Base-by-base conservation (phyloP, 106 monocot species). In the Dendrobium officinale region DNA sequence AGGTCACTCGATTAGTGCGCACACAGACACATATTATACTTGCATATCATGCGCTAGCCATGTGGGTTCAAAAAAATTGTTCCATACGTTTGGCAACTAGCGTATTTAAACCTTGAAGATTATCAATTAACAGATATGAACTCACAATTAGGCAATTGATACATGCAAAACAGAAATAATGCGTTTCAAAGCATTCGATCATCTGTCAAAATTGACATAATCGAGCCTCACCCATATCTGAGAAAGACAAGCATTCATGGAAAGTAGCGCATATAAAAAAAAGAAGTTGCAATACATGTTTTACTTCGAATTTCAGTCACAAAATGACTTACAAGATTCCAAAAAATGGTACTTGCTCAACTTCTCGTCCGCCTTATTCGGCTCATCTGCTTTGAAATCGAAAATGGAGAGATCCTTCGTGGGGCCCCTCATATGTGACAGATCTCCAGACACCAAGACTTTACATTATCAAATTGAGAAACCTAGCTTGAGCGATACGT, bases 401-500 rank as follows among this genome's bases (percentile, higher is more conserved):
- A 76, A 76, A 5, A 76, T 49, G 49, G 76, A 76, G 15, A 76
- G 49, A 47, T 76, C 76, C 76, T 76, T 76, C 49, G 76, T 49
- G 20, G 26, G 13, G 7, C 44, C 20, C 76, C 76, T 76, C 76
- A 76, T 76, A 16, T 27, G 49, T 49, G 49, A 27, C 74, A 51
- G 76, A 76, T 26, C 45, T 6, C 24, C 13, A 48, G 10, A 49
- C 74, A 29, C 72, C 72, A 72, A 66, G 64, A 22, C 64, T 26
- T 26, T 10, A 66, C 64, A 24, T 66, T 8, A 26, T 22, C 64
- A 37, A 33, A 33, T 70, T 20, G 43, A 20, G 43, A 74, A 76
- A 45, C 26, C 48, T 76, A 76, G 76, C 7, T 48, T 11, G 24
- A 44, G 27, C 26, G 26, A 27, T 9, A 76, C 24, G 27, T 76